Evolutionary conservation across 2,329 filamentous ascomycete genomes (phyloP), one percentile per base, ranked within the genome.

Genomic region (Penicillium sp.): DNA sequence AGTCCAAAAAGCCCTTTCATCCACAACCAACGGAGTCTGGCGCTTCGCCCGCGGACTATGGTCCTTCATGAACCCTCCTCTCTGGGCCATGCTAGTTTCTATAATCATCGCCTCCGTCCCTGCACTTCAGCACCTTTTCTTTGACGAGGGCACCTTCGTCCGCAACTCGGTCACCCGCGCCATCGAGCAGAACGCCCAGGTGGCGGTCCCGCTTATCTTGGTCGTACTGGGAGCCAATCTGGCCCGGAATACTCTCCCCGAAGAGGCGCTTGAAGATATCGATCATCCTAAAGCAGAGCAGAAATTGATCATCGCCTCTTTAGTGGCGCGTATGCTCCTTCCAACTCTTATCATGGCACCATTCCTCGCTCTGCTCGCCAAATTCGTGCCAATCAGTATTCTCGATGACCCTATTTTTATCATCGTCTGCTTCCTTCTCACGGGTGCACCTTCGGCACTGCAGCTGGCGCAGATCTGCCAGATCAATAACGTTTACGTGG

Each of bases 391-490:
- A 3, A 84, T 99, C 69, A 96, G 90, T 79, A 98, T 99, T 66
- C 81, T 99, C 33, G 95, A 96, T 72, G 95, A 99, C 71, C 95
- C 95, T 10, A 99, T 99, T 68, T 99, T 99, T 75, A 88, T 99
- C 65, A 91, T 99, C 65, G 95, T 99, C 35, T 97, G 93, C 78
- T 99, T 98, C 83, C 81, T 99, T 63, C 89, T 99, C 64, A 93
- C 91, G 0, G 95, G 95, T 35, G 95, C 95, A 3, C 95, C 95
- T 6, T 96, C 90, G 61, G 95, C 95, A 26, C 81, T 99, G 62
- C 95, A 99, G 77, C 80, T 99, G 70, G 93, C 95, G 7, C 95
- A 99, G 78, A 99, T 99, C 59, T 99, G 95, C 78, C 95, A 98
- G 82, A 90, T 98, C 78, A 99, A 99, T 76, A 89, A 89, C 61